These are phyloP conservation scores for Aspergillus ellipticus DNA, from an alignment of 495 filamentous ascomycete genomes.

Conservation along the genomic window DNA sequence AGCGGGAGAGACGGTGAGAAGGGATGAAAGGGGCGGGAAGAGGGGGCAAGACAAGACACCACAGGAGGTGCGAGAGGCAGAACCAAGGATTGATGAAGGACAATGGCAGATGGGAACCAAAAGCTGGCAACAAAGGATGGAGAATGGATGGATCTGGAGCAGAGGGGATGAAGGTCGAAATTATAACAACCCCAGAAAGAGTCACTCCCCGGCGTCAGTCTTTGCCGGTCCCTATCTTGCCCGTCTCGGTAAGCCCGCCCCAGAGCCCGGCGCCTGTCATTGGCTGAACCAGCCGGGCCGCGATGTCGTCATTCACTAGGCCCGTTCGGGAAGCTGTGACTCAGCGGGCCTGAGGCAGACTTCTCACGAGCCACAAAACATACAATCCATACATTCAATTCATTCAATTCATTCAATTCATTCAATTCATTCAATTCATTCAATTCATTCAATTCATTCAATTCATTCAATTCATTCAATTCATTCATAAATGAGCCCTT, in stretches of 20 bases:
- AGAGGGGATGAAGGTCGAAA: constrained; percentile 1
- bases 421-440: too few species aligned
- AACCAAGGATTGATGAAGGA: background rate
- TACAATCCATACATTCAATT: too few species aligned
- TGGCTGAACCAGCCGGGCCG: constrained; percentile 8
- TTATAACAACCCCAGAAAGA: constrained; percentile 17
- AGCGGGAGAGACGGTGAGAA: constrained; percentile 9
- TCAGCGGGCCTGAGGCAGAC: background rate
- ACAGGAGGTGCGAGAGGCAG: background rate
- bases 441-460: too few species aligned
- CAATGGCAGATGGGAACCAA: background rate
- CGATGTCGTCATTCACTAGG: constrained; percentile 21
- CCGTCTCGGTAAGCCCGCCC: constrained; percentile 9
- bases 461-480: too few species aligned
- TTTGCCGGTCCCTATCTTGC: constrained; percentile 1
- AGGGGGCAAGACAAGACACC: background rate
- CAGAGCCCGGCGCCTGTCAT: constrained; percentile 2
- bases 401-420: too few species aligned
- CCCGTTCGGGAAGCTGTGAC: constrained; percentile 3
- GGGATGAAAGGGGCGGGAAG: background rate
- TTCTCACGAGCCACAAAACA: too few species aligned
- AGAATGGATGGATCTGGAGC: constrained; percentile 1
- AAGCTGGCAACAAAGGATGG: background rate
- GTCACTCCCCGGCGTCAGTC: constrained; percentile 11
- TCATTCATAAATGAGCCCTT: too few species aligned